Conservation (phyloP, 2,329 filamentous ascomycete species). For the Xylaria sp. region DNA sequence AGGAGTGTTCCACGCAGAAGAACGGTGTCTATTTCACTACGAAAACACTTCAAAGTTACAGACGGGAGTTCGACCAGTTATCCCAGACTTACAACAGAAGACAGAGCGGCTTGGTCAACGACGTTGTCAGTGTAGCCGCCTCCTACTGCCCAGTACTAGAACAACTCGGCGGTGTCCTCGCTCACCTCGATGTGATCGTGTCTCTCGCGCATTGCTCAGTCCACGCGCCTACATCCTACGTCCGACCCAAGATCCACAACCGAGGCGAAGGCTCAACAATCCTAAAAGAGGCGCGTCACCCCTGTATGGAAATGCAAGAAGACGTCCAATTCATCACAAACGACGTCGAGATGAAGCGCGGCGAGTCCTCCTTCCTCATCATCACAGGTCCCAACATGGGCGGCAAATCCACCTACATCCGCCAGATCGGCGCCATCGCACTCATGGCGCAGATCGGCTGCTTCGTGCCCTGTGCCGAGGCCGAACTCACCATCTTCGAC, state of each 20-base stretch:
- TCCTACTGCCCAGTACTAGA: slow-evolving; percentile 94
- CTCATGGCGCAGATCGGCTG: slow-evolving; percentile 96
- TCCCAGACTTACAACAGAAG: slow-evolving; percentile 94
- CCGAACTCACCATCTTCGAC: slow-evolving; percentile 93
- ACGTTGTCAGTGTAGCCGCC: slow-evolving; percentile 87
- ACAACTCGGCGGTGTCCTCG: slow-evolving; percentile 77
- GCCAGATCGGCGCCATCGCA: slow-evolving; percentile 93
- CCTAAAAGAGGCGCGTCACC: slow-evolving; percentile 89
- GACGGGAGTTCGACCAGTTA: slow-evolving; percentile 88
- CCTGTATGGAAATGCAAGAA: slow-evolving; percentile 98
- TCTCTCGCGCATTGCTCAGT: slow-evolving; percentile 89
- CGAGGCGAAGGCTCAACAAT: slow-evolving; percentile 84
- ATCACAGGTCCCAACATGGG: slow-evolving; percentile 99
- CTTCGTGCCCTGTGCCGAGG: slow-evolving; percentile 87
- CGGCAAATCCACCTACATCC: slow-evolving; percentile 96
- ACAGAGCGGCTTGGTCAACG: slow-evolving; percentile 81
- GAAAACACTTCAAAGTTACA: slow-evolving; percentile 67
- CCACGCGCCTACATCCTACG: slow-evolving; percentile 86
- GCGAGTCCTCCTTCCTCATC: slow-evolving; percentile 82
- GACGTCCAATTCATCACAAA: slow-evolving; percentile 99
- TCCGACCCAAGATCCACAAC: slow-evolving; percentile 82
- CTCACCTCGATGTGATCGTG: slow-evolving; percentile 91
- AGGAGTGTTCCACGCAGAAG: slow-evolving; percentile 96
- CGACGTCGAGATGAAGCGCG: slow-evolving; percentile 75
- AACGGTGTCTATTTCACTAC: slow-evolving; percentile 99